Evolutionary conservation across 108 stramenopile genomes (phyloP), one percentile per base, ranked within the genome.

Genomic region (Schizochytrium sp.): DNA sequence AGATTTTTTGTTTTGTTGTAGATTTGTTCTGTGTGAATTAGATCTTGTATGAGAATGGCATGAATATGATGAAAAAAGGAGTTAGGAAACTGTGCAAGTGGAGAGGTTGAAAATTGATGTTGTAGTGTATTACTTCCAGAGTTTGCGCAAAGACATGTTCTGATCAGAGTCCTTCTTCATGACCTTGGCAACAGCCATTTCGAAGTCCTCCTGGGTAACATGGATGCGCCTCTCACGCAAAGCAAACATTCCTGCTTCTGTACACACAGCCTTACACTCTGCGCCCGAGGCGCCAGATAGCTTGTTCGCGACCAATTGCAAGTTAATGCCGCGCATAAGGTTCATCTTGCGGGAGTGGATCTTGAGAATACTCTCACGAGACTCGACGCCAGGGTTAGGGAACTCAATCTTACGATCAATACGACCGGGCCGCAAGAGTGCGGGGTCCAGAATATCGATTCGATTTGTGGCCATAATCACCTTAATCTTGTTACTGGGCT

Each of bases 201-300:
- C 98, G 91, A 99, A 99, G 94, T 99, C 99, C 92, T 99, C 99
- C 93, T 99, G 99, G 3, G 98, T 99, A 2, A 99, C 98, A 93
- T 99, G 98, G 47, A 99, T 97, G 69, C 98, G 95, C 88, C 98
- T 94, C 93, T 99, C 98, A 88, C 99, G 93, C 87, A 99, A 91
- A n/a, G 99, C 99, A 93, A 98, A 99, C 99, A 99, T 99, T 88
- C 99, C 99, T 17, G 99, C 99, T 91, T 99, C 99, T 8, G 98
- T 98, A 92, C 99, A 99, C 13, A 99, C 98, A n/a, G 97, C 98
- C 95, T 99, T 98, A 94, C 98, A 98, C 94, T 99, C 99, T 13
- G 99, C 99, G 46, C 99, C 99, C 69, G 96, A 96, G 12, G 98
- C 95, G 92, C 96, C 97, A 55, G 92, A 89, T 97, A 98, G 97